Conservation (phyloP, 257 asterid genomes). For the Voacanga thouarsii region DNA sequence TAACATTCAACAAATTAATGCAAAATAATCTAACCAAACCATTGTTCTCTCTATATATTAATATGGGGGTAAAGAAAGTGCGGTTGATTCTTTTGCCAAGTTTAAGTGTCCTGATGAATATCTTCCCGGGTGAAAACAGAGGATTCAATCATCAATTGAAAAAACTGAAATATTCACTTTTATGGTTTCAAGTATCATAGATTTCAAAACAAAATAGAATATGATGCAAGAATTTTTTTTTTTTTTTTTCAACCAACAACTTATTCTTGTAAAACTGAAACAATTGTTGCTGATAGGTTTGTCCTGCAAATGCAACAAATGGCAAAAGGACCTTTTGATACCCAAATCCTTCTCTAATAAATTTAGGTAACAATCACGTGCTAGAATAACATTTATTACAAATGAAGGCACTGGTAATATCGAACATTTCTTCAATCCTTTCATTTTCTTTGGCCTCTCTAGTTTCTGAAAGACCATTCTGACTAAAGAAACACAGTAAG, state of each 20-base stretch:
- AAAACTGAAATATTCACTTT: background rate
- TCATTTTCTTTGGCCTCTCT: background rate
- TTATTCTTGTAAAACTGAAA: background rate
- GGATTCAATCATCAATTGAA: background rate
- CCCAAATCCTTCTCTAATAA: background rate
- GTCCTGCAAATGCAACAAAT: background rate
- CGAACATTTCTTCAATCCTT: background rate
- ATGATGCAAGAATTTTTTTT: background rate
- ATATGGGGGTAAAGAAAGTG: too few relatives aligned
- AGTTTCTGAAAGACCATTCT: background rate
- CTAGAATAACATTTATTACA: background rate
- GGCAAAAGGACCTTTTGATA: background rate
- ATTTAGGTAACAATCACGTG: background rate
- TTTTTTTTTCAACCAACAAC: background rate
- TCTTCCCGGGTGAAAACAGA: constrained; percentile 44
- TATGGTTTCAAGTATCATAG: background rate
- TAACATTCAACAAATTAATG: too few relatives aligned
- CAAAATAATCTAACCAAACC: too few relatives aligned
- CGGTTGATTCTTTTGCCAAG: too few relatives aligned
- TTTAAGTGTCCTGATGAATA: too few relatives aligned
- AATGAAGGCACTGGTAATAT: background rate
- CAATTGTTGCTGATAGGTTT: background rate
- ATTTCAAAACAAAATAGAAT: background rate
- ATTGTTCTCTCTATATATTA: too few relatives aligned
- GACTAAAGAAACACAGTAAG: background rate